These are phyloP conservation scores for Phytophthora sp. DNA, from an alignment of 352 stramenopile genomes.

Conservation along the genomic window DNA sequence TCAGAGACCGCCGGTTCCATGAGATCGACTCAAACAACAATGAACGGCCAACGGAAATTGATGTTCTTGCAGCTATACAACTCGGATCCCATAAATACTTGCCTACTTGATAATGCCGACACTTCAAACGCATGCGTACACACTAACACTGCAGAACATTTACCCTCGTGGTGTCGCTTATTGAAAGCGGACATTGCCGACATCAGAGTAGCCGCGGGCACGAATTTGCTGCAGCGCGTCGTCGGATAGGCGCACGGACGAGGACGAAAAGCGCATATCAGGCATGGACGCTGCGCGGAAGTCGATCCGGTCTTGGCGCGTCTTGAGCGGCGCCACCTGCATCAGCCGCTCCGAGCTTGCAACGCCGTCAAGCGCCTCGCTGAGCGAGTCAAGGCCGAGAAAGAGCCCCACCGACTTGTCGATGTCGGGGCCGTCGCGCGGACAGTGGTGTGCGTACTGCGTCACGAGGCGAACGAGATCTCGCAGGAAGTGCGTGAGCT, in stretches of 20 bases:
- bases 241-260: constrained; percentile 33
- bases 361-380: constrained; percentile 48
- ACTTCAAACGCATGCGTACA: background rate
- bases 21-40: too few species aligned
- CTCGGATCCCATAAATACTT: constrained; percentile 27
- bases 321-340: constrained; percentile 47
- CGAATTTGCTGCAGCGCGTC: constrained; percentile 32
- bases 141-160: background rate
- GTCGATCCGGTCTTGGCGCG: constrained; percentile 73
- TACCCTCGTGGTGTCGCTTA: constrained; percentile 3
- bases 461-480: constrained; percentile 58
- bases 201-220: constrained; percentile 39
- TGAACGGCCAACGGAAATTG: too few species aligned
- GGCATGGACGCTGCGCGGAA: constrained; percentile 71
- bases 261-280: constrained; percentile 62
- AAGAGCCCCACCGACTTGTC: constrained; percentile 74
- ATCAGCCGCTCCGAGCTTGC: constrained; percentile 35
- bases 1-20: too few species aligned
- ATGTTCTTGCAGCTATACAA: too few species aligned
- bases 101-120: background rate
- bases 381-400: constrained; percentile 52
- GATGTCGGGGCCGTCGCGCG: constrained; percentile 55
- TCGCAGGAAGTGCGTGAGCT: constrained; percentile 70
- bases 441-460: constrained; percentile 46
- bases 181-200: background rate